Percentiles rank a stretch among this genome's conserved stretches.
Conservation (phyloP, 345 rosid species). For the Hibiscus syriacus region DNA sequence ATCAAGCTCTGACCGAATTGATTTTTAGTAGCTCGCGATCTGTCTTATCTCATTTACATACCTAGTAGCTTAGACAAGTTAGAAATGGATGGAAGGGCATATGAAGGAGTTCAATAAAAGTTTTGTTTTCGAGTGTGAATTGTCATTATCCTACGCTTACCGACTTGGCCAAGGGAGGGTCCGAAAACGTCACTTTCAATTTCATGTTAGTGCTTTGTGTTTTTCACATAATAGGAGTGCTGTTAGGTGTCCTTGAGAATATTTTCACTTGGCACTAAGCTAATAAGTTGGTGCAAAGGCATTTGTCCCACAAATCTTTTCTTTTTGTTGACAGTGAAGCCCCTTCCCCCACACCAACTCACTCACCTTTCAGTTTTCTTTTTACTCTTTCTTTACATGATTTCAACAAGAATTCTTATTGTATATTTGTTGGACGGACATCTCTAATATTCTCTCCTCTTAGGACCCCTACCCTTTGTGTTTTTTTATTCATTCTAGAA, state of each 20-base stretch:
- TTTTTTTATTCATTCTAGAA: not conserved
- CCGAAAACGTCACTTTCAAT: slow-evolving; percentile 10
- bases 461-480: not conserved
- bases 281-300: slow-evolving; percentile 8
- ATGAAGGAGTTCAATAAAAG: too few species aligned
- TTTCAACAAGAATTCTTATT: not conserved
- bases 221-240: slow-evolving; percentile 16
- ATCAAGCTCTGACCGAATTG: too few species aligned
- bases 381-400: not conserved
- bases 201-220: not conserved
- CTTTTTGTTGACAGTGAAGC: slow-evolving; percentile 22
- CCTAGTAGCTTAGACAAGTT: too few species aligned
- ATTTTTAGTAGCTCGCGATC: too few species aligned
- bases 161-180: slow-evolving; percentile 13
- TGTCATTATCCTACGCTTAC: not conserved
- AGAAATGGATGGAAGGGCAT: too few species aligned
- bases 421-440: not conserved
- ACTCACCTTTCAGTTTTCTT: not conserved
- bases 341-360: slow-evolving; percentile 16
- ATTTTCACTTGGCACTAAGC: slow-evolving; percentile 19
- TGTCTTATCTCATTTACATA: too few species aligned
- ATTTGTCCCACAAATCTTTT: slow-evolving; percentile 24
- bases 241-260: slow-evolving; percentile 23
- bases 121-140: too few species aligned
- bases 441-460: not conserved